A percentile compares a stretch with the other conserved stretches of the same genome.
phyloP scores from a whole-genome alignment of 176 grass and related monocot genomes.

The Avena eriantha region DNA sequence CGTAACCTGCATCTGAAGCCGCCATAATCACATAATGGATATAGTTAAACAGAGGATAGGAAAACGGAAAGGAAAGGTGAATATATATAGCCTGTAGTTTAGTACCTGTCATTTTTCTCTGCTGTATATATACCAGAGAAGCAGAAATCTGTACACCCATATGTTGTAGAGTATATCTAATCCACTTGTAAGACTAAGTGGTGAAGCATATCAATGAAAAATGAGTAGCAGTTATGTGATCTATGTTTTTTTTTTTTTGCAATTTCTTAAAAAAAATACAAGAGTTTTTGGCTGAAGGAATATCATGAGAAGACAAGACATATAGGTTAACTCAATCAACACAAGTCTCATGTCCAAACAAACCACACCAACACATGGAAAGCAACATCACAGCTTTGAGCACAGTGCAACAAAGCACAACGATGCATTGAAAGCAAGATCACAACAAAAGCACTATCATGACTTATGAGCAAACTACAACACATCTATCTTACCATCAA shows the following conservation, averaged over 20 bases:
- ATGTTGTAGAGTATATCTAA: conserved; percentile 28
- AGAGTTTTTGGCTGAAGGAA: neutral
- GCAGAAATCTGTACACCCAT: conserved; percentile 32
- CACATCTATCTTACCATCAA: neutral
- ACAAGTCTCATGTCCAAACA: neutral
- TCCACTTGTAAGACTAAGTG: conserved; percentile 54
- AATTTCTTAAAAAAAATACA: neutral
- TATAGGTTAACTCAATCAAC: conserved; percentile 17
- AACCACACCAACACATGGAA: neutral
- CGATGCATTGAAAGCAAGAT: neutral
- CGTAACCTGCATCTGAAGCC: conserved; percentile 27
- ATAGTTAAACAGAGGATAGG: conserved; percentile 37
- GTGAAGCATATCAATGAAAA: conserved; percentile 38
- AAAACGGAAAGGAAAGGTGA: neutral
- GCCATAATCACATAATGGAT: conserved; percentile 30
- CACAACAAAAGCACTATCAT: neutral
- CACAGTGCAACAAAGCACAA: neutral
- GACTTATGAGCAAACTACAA: conserved; percentile 1
- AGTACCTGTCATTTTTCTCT: conserved; percentile 23
- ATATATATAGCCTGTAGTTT: conserved; percentile 22
- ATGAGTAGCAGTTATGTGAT: neutral
- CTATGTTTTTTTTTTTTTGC: neutral
- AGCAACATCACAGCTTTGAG: conserved; percentile 20
- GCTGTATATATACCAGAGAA: conserved; percentile 43
- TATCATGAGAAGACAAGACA: neutral